These are phyloP conservation scores for Olyra latifolia DNA, from an alignment of 176 grass and related monocot species.

Conservation along the genomic window DNA sequence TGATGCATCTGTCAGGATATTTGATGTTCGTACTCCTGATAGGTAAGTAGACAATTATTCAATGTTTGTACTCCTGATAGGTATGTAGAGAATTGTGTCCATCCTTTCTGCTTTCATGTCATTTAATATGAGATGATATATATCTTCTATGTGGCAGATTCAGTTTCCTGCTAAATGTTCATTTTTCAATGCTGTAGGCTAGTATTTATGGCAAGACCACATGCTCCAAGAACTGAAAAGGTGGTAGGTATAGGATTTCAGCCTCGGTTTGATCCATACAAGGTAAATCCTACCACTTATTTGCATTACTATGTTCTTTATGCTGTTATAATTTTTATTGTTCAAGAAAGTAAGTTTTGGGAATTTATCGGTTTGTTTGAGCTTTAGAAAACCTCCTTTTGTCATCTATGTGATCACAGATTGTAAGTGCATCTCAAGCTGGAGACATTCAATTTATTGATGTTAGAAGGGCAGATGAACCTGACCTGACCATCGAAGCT, in stretches of 20 bases:
- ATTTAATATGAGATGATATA: conserved; percentile 18
- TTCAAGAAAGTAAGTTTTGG: not conserved
- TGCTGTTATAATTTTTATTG: conserved; percentile 28
- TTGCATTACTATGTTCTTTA: conserved; percentile 27
- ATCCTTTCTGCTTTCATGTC: conserved; percentile 4
- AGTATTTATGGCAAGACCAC: conserved; percentile 68
- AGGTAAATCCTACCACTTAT: conserved; percentile 47
- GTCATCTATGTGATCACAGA: conserved; percentile 48
- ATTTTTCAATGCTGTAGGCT: conserved; percentile 47
- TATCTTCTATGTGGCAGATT: conserved; percentile 17
- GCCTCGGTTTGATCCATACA: conserved; percentile 79
- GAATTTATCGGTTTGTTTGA: not conserved
- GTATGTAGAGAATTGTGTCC: conserved; percentile 45
- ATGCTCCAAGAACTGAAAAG: conserved; percentile 72
- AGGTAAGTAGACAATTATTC: conserved; percentile 48
- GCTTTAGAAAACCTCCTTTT: conserved; percentile 30
- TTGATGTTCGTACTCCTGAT: conserved; percentile 72
- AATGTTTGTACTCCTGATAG: conserved; percentile 62
- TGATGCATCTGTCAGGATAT: conserved; percentile 83
- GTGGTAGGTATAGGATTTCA: conserved; percentile 98
- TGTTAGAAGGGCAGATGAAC: conserved; percentile 65
- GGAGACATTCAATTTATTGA: conserved; percentile 95
- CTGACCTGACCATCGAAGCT: conserved; percentile 63
- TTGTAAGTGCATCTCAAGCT: conserved; percentile 85
- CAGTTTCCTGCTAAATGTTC: not conserved